These are phyloP conservation scores for Trebouxiophyceae sp. DNA, from an alignment of 163 green algal species.

Conservation along the genomic window DNA sequence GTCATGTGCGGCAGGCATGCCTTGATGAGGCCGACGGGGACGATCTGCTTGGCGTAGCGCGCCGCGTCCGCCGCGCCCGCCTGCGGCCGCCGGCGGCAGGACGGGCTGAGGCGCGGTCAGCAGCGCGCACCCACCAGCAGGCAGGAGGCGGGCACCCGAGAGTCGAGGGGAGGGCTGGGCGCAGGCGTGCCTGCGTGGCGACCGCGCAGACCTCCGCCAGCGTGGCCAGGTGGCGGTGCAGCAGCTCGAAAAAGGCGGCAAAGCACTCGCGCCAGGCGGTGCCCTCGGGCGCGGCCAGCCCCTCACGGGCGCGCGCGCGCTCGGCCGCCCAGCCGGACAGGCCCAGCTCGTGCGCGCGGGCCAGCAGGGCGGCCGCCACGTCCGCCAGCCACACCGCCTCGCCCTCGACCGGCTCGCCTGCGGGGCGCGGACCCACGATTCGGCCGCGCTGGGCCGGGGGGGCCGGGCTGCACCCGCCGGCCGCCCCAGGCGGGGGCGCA, in stretches of 20 bases:
- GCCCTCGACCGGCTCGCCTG: neutral
- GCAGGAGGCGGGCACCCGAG: no score
- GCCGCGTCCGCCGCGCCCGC: slow-evolving; percentile 20
- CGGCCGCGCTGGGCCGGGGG: no score
- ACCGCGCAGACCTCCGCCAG: slow-evolving; percentile 26
- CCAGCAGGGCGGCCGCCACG: slow-evolving; percentile 48
- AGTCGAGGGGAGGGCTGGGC: no score
- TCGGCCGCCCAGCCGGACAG: slow-evolving; percentile 3
- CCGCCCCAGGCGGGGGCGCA: neutral
- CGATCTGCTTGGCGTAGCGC: slow-evolving; percentile 18
- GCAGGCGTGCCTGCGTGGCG: no score
- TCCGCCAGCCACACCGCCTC: slow-evolving; percentile 47
- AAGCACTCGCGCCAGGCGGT: slow-evolving; percentile 25
- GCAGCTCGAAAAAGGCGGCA: slow-evolving; percentile 21
- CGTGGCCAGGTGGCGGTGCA: slow-evolving; percentile 31
- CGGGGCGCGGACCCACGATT: no score
- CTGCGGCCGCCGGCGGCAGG: slow-evolving; percentile 1
- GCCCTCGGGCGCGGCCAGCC: neutral
- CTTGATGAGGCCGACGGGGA: slow-evolving; percentile 42
- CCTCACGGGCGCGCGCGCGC: neutral
- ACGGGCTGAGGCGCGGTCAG: no score
- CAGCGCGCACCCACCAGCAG: no score
- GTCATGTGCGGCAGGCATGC: slow-evolving; percentile 30
- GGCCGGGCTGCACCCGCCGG: neutral
- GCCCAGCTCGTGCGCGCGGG: slow-evolving; percentile 26